Evolutionary conservation across 441 rosid genomes (phyloP), one percentile per base, ranked within the genome.

Genomic region (Erysimum cheiri): DNA sequence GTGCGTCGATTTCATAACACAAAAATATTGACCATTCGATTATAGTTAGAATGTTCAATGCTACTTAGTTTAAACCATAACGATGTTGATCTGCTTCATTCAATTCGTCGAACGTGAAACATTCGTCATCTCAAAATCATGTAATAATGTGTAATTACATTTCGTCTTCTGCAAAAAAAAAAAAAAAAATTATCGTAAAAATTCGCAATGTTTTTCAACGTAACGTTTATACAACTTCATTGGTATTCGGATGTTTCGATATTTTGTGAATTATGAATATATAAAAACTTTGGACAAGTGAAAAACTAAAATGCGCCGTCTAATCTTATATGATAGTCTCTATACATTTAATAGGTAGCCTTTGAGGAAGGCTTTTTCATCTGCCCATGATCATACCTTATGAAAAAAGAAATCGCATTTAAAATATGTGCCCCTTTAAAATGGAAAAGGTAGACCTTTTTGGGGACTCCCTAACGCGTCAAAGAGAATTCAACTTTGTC

Each of bases 401-500:
- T 1, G 71, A 50, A 11, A 29, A 48, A 14, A 59, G 31, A 32
- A 49, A 53, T 22, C 17, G 36, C 61, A 70, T 52, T 33, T 4
- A 37, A 31, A 50, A 26, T 15, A 8, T 31, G 32, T 63, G 65
- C 13, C 2, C 36, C 57, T 56, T 72, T 47, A 57, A 49, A 72
- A 39, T 50, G 24, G 13, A 57, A 72, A 72, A 39, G 77, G 63
- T 31, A 28, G 65, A 37, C 9, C 44, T 56, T 56, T 64, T 36
- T 2, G 36, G 46, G 36, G 36, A 56, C 57, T 35, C 49, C 49
- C 39, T 53, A 3, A 65, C 60, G 77, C 77, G 77, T 58, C 67
- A 58, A 72, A 57, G 71, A 72, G 43, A 72, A 50, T 72, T 65
- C 77, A 64, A 72, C 77, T 72, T 64, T 48, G 11, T 73, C 32